Evolutionary conservation across 2,329 filamentous ascomycete species (phyloP).

Genomic region (Aspergillus eucalypticola): DNA sequence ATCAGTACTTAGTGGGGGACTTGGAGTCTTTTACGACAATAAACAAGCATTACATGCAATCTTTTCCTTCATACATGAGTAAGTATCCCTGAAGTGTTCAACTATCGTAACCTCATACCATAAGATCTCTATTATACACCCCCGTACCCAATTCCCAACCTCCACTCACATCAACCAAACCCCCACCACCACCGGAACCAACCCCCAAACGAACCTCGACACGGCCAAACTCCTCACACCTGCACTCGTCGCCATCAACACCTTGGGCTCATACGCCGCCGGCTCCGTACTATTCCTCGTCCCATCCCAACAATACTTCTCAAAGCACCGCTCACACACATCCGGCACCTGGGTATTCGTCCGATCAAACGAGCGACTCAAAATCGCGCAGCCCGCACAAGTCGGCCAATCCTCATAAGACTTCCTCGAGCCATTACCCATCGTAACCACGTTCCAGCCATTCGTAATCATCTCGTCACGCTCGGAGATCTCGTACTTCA

Average conservation of each 20-base stretch:
- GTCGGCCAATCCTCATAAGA: slow-evolving; percentile 64
- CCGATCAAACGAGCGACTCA: slow-evolving; percentile 72
- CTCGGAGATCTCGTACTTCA: slow-evolving; percentile 62
- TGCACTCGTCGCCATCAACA: neutral
- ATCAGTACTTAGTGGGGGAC: no score
- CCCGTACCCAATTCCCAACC: neutral
- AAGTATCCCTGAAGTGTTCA: no score
- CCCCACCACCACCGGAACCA: neutral
- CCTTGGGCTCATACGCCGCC: slow-evolving; percentile 12
- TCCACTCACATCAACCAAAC: neutral
- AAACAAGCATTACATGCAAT: no score
- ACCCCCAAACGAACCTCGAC: neutral
- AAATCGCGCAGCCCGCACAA: slow-evolving; percentile 85
- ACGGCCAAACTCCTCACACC: neutral
- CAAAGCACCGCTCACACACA: slow-evolving; percentile 75
- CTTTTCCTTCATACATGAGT: no score
- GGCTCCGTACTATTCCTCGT: slow-evolving; percentile 47
- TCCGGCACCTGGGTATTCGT: slow-evolving; percentile 70
- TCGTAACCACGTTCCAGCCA: slow-evolving; percentile 81
- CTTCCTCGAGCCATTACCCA: slow-evolving; percentile 76
- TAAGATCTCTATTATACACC: neutral
- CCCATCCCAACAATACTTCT: slow-evolving; percentile 89
- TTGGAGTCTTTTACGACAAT: no score
- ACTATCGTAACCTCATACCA: neutral
- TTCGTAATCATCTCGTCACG: slow-evolving; percentile 83